Base-by-base conservation (phyloP, 2,329 filamentous ascomycete genomes). In the Botrytis medusae region DNA sequence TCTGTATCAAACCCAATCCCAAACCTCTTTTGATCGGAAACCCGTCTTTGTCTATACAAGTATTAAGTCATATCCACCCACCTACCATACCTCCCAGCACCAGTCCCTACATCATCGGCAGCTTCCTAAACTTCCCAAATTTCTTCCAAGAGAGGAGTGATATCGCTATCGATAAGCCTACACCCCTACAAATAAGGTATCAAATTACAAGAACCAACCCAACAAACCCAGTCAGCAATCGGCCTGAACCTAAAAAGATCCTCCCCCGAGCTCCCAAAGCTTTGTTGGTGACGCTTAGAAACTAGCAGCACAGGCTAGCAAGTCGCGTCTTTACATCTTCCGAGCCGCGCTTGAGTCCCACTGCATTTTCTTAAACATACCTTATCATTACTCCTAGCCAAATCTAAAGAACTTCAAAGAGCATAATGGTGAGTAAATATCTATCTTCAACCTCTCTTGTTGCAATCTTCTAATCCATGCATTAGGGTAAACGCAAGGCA, bases 401-500 rank as follows among this genome's bases (percentile, higher is more conserved):
- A 32, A 3, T 32, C 16, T 57, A 32, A 57, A 68, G 48, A 57
- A 32, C 34, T 42, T 32, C 51, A 42, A 32, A 69, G 48, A 69
- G 34, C 65, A 69, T 44, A 14, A 69, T 69, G 65, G 65, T 69
- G 20, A 20, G 65, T 32, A 29, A 12, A 42, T 8, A 32, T 57
- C 12, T n/a, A 57, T 57, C 22, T 40, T 42, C n/a, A 4, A 42
- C 4, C n/a, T 22, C 12, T 32, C 10, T 5, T 22, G 37, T 8
- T 54, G 32, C 16, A 61, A 7, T 54, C 12, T 57, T 22, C 67
- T 68, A 57, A 46, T 64, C 61, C 61, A 25, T 51, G 60, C 32
- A n/a, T 48, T 64, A 94, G 95, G 95, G 95, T 76, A 98, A 98
- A 87, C 93, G 95, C 83, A 98, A 97, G 88, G 92, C 92, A 40